Evolutionary conservation across 2,329 filamentous ascomycete genomes (phyloP).

Genomic region (Pestalotiopsis sp.): DNA sequence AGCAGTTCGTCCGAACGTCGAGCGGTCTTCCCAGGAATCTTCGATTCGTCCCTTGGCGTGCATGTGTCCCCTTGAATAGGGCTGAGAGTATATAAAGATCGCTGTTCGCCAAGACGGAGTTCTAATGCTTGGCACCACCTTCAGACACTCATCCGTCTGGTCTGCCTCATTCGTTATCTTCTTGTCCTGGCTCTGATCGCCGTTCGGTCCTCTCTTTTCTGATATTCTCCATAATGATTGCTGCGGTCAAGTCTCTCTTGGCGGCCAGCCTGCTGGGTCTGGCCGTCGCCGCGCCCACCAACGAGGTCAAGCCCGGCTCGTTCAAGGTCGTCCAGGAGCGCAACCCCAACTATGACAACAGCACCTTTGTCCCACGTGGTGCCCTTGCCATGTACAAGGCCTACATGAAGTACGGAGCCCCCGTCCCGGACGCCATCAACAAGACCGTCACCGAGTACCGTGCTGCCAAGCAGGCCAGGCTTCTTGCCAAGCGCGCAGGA

Average conservation of each 20-base stretch:
- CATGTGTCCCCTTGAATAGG: not conserved
- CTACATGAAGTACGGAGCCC: conserved; percentile 31
- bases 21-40: not conserved
- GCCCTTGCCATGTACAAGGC: conserved; percentile 28
- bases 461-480: conserved; percentile 19
- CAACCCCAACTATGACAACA: conserved; percentile 27
- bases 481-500: conserved; percentile 15
- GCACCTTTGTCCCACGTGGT: conserved; percentile 19
- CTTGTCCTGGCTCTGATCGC: not conserved
- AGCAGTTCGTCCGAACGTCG: not conserved
- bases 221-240: conserved; percentile 22
- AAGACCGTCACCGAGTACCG: conserved; percentile 24
- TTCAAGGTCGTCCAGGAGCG: conserved; percentile 29
- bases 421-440: conserved; percentile 26
- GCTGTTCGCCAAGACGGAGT: not conserved
- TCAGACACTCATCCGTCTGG: not conserved
- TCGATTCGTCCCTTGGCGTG: not conserved
- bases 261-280: conserved; percentile 26
- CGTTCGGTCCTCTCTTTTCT: not conserved
- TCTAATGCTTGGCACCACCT: not conserved
- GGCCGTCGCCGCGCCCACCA: conserved; percentile 24
- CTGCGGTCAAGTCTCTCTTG: conserved; percentile 19
- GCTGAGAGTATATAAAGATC: conserved; percentile 7
- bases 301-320: conserved; percentile 23
- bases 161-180: not conserved